These are phyloP conservation scores for Mycena chlorophos DNA, from an alignment of 768 basidiomycete species.

Conservation along the genomic window DNA sequence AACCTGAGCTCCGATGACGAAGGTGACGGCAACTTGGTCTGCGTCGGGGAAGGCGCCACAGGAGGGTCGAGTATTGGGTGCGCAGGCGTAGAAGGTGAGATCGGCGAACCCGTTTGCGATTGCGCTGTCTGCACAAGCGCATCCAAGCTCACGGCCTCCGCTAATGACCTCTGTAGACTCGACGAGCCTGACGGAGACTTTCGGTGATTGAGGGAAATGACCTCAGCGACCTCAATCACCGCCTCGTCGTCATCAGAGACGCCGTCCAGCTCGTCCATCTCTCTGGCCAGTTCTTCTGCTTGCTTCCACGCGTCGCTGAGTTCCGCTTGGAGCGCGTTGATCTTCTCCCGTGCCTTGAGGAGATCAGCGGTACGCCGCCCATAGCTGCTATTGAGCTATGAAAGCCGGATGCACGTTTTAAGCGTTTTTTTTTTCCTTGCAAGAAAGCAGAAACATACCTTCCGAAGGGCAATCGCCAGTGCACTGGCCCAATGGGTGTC, in stretches of 20 bases:
- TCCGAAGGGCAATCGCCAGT: slow-evolving; percentile 72
- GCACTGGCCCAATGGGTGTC: slow-evolving; percentile 77
- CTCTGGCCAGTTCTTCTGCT: slow-evolving; percentile 69
- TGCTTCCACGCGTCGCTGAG: slow-evolving; percentile 81
- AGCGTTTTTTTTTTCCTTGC: neutral
- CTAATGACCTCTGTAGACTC: neutral
- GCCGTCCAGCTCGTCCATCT: slow-evolving; percentile 65
- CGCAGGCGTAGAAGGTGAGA: neutral
- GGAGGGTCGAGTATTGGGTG: neutral
- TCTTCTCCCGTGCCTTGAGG: slow-evolving; percentile 43
- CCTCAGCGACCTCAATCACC: slow-evolving; percentile 49
- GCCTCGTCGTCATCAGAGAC: slow-evolving; percentile 31
- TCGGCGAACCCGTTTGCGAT: slow-evolving; percentile 2
- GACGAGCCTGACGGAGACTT: slow-evolving; percentile 25
- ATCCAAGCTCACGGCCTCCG: neutral
- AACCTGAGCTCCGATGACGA: slow-evolving; percentile 10
- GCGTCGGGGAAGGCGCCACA: slow-evolving; percentile 7
- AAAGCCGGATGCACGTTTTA: neutral
- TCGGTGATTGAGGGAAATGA: slow-evolving; percentile 38
- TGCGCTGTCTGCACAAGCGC: neutral
- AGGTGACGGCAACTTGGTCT: slow-evolving; percentile 13
- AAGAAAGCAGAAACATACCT: slow-evolving; percentile 38
- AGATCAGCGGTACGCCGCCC: slow-evolving; percentile 64
- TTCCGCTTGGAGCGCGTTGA: slow-evolving; percentile 63
- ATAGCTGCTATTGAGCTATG: slow-evolving; percentile 67